These are phyloP conservation scores for Globisporangium middletonii DNA, from an alignment of 352 stramenopile species.

Conservation along the genomic window DNA sequence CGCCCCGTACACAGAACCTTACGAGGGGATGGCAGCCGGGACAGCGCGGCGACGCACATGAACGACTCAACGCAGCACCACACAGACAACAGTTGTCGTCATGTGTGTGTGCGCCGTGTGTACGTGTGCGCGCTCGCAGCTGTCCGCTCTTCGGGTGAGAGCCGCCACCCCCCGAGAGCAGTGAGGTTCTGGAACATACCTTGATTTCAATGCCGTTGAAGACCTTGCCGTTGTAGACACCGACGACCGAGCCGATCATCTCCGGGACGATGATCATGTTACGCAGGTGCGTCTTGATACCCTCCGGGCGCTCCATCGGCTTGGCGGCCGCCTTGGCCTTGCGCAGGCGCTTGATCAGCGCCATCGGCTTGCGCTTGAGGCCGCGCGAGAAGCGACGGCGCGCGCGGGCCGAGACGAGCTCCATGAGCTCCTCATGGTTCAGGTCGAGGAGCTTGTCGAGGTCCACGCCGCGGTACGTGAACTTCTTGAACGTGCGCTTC, in stretches of 20 bases:
- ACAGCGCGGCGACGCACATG: not conserved
- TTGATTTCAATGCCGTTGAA: constrained; percentile 99
- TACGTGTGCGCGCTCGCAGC: not conserved
- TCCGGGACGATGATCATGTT: constrained; percentile 99
- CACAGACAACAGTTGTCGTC: not conserved
- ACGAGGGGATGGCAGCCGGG: constrained; percentile 65
- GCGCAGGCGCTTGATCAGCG: constrained; percentile 98
- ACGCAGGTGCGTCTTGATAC: constrained; percentile 99
- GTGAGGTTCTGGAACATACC: constrained; percentile 86
- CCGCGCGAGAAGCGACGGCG: constrained; percentile 98
- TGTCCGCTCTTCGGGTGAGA: constrained; percentile 67
- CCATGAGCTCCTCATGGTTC: constrained; percentile 99
- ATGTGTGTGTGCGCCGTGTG: not conserved
- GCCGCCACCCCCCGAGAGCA: constrained; percentile 77
- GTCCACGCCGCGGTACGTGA: constrained; percentile 99
- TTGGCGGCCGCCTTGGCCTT: constrained; percentile 98
- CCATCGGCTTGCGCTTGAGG: constrained; percentile 99
- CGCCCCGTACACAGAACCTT: constrained; percentile 88
- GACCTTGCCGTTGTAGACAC: constrained; percentile 99
- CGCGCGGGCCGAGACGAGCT: constrained; percentile 94
- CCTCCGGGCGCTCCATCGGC: constrained; percentile 96
- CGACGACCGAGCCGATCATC: constrained; percentile 99
- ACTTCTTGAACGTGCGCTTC: constrained; percentile 99
- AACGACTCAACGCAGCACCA: not conserved
- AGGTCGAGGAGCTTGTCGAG: constrained; percentile 99